Evolutionary conservation across 257 asterid species (phyloP), one percentile per base, ranked within the genome.

Genomic region (Haberlea rhodopensis): DNA sequence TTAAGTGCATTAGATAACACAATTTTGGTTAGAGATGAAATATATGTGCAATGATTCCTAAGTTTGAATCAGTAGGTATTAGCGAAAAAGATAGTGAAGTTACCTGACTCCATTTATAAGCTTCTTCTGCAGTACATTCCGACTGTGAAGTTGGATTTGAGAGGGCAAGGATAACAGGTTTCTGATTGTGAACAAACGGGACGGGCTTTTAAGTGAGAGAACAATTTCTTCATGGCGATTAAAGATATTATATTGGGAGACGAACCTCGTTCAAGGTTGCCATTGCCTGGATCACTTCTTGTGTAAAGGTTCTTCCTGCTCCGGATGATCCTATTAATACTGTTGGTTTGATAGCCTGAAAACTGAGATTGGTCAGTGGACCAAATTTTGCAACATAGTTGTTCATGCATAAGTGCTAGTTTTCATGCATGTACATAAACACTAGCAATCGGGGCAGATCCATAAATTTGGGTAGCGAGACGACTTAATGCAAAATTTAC

Each of bases 141-240:
- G 97, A 87, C 78, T 90, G 97, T 25, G 97, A 90, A 45, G 97
- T 90, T 15, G 97, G 97, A 83, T 90, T 90, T 53, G 97, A 90
- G 71, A 90, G 95, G 21, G 97, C 88, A 31, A 90, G 91, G 65
- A 90, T 85, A 40, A 90, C 67, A 23, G 97, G 96, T 79, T 83
- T 90, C 97, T 90, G 89, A 78, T 37, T 11, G 46, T 3, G 46
- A 37, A 37, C 46, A 11, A 11, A 37, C 11, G 46, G 46, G n/a
- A 37, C 11, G 46, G 46, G n/a, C 10, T 11, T 37, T 34, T 2
- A 34, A 37, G 46, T 37, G 46, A 37, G 46, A 37, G 46, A 37
- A 37, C 46, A 37, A 10, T 10, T 11, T 2, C n/a, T 37, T 10
- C n/a, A 11, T 11, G 5, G 11, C 5, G 3, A 21, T 27, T 23